Percentiles rank a stretch among this genome's conserved stretches.
Evolutionary conservation across 2,329 filamentous ascomycete genomes (phyloP).

Genomic region (Phaeophleospora eucalypticola): DNA sequence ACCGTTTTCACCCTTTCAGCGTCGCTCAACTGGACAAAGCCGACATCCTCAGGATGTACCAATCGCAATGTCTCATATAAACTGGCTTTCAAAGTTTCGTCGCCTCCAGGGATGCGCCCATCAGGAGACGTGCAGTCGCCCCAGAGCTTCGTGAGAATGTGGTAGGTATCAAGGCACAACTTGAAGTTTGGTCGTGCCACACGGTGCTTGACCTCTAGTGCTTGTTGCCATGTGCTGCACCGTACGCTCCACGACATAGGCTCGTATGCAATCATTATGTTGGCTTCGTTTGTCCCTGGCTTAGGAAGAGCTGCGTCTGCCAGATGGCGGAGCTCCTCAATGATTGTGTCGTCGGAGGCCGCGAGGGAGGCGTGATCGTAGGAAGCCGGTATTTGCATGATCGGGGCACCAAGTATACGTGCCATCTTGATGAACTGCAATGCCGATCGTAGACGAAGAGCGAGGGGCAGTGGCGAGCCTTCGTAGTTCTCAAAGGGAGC

Average conservation of each 20-base stretch:
- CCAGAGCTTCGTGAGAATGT: conserved; percentile 34
- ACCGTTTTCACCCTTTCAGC: conserved; percentile 31
- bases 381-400: conserved; percentile 34
- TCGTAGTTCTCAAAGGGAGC: conserved; percentile 39
- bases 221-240: conserved; percentile 34
- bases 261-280: conserved; percentile 33
- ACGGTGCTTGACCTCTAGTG: conserved; percentile 24
- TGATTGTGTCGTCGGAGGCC: neutral
- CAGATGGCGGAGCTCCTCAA: conserved; percentile 2
- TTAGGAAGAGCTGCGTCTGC: conserved; percentile 20
- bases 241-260: conserved; percentile 32
- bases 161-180: conserved; percentile 38
- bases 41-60: conserved; percentile 31
- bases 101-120: conserved; percentile 1
- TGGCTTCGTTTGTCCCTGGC: neutral
- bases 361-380: conserved; percentile 23
- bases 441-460: conserved; percentile 28
- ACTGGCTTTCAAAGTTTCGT: conserved; percentile 1
- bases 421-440: conserved; percentile 32
- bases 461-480: conserved; percentile 28
- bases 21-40: conserved; percentile 37
- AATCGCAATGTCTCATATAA: conserved; percentile 26
- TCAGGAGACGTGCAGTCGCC: conserved; percentile 23
- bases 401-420: conserved; percentile 24
- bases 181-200: conserved; percentile 37